These are phyloP conservation scores for Moricandia moricandioides DNA, from an alignment of 345 rosid genomes.

Conservation along the genomic window DNA sequence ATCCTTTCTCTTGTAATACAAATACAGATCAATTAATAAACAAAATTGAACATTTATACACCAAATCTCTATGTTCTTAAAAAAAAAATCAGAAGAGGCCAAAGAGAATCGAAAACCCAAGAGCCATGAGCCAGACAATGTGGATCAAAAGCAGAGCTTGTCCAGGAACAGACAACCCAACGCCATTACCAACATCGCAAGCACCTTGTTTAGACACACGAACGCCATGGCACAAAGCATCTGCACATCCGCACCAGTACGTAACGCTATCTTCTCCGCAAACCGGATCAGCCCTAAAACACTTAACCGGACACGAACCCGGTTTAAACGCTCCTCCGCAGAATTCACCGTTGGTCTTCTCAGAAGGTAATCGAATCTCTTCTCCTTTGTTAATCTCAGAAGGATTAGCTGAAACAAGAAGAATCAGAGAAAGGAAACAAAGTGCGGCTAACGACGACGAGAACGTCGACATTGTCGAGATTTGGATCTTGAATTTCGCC, in stretches of 20 bases:
- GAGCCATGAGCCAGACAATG: slow-evolving; percentile 63
- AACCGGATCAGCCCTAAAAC: slow-evolving; percentile 84
- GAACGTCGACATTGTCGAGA: slow-evolving; percentile 34
- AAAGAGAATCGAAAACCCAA: slow-evolving; percentile 76
- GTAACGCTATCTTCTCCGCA: slow-evolving; percentile 84
- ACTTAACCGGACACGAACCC: slow-evolving; percentile 70
- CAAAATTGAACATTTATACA: not conserved
- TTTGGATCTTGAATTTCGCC: not conserved
- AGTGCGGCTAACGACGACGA: slow-evolving; percentile 20
- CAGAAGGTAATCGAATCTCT: slow-evolving; percentile 27
- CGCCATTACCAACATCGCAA: slow-evolving; percentile 76
- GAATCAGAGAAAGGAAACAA: not conserved
- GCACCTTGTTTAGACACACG: slow-evolving; percentile 63
- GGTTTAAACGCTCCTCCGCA: slow-evolving; percentile 36
- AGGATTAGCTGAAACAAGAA: not conserved
- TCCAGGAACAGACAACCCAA: slow-evolving; percentile 71
- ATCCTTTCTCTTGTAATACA: not conserved
- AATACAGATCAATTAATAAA: not conserved
- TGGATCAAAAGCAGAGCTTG: slow-evolving; percentile 53
- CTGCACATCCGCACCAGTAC: slow-evolving; percentile 95
- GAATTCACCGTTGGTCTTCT: slow-evolving; percentile 34
- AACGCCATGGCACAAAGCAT: slow-evolving; percentile 70
- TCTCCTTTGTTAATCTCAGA: no score
- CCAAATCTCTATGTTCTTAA: not conserved
- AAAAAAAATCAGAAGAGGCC: slow-evolving; percentile 56